Base-by-base conservation (phyloP, 2,329 filamentous ascomycete species). In the Colletotrichum spaethianum region DNA sequence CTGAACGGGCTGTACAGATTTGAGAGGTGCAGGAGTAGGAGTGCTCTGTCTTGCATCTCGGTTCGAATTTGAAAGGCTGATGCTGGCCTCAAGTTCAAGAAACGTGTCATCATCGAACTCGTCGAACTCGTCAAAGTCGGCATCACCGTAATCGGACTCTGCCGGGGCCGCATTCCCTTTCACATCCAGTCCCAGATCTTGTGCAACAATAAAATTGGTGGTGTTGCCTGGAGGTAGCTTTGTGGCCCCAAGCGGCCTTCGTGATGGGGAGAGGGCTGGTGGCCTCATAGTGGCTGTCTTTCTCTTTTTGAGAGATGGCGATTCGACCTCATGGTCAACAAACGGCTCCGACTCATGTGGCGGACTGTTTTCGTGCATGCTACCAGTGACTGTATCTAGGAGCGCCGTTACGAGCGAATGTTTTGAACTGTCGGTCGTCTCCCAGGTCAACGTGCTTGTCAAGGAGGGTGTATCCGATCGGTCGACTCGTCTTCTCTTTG, bases 401-500 rank as follows among this genome's bases (percentile, higher is more conserved):
- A 95, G 82, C 20, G 90, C 89, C 44, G 86, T 88, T n/a, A 90
- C 87, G 76, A 90, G 83, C 4, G 86, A 88, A 0, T 86, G 85
- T 74, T 91, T 91, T 2, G 87, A 88, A 4, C 83, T 83, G 38
- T 87, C 86, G 68, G 86, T 84, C 74, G 82, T 83, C 72, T 85
- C 81, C 76, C 81, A 79, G 72, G 73, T 79, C 80, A 70, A 78
- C 78, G 50, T 81, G 77, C 46, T 77, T 78, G 65, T 78, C 79
- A 40, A 76, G 74, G 55, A 81, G 78, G 42, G 79, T 78, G 4
- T 78, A 62, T 83, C 86, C 18, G 83, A 80, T 42, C 85, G 85
- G 61, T 91, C 88, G 9, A 90, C 77, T 75, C 87, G 92, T 75
- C 91, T 87, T 74, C 91, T 86, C 80, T 95, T 95, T 1, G 92